Evolutionary conservation across 2,329 filamentous ascomycete genomes (phyloP).

Genomic region (Fusarium pseudoanthophilum): DNA sequence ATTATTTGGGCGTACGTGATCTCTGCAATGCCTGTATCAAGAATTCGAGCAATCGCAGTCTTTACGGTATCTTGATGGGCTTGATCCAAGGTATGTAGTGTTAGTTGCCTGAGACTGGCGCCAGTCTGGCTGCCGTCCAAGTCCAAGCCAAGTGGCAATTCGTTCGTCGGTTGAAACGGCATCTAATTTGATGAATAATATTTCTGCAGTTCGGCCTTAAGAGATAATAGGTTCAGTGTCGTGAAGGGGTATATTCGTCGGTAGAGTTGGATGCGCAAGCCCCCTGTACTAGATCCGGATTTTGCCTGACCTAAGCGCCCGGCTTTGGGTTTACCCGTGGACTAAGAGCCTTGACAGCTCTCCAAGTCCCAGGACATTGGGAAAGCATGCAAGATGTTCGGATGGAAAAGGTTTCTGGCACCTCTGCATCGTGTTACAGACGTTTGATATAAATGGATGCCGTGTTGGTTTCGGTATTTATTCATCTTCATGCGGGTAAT

Average conservation of each 20-base stretch:
- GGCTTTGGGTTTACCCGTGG: not conserved
- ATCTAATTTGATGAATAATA: not conserved
- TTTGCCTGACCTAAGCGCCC: not conserved
- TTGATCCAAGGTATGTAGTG: not conserved
- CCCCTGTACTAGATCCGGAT: not conserved
- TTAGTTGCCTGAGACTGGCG: not conserved
- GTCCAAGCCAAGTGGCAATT: fast-evolving
- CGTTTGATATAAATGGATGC: no score
- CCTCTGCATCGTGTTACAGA: fast-evolving
- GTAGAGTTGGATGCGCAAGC: not conserved
- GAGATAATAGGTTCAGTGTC: not conserved
- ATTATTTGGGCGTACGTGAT: conserved; percentile 39
- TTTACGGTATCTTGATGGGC: not conserved
- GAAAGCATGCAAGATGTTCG: not conserved
- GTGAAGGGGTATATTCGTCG: no score
- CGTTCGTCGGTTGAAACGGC: not conserved
- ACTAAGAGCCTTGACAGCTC: not conserved
- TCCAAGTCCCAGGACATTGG: no score
- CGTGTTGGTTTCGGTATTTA: fast-evolving
- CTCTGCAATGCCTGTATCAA: conserved; percentile 24
- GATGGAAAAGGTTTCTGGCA: not conserved
- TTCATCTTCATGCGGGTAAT: not conserved
- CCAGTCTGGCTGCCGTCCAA: fast-evolving
- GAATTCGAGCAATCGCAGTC: conserved; percentile 20
- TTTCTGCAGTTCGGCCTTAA: fast-evolving